Conservation (phyloP, 306 rosid species). For the Astragalus membranaceus region DNA sequence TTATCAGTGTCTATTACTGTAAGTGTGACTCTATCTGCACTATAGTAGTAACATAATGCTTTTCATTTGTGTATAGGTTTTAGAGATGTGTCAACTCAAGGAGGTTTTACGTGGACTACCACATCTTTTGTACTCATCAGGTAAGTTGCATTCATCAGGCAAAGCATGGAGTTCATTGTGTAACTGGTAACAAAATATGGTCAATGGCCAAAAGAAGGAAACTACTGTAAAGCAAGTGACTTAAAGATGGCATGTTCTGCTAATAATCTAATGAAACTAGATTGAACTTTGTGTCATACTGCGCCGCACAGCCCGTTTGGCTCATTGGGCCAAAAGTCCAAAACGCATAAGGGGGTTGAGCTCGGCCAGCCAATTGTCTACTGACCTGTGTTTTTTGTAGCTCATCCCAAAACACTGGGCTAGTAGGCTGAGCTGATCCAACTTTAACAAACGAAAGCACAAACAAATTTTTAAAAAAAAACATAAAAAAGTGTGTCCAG, state of each 20-base stretch:
- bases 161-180: neutral
- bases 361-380: too few relatives aligned
- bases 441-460: too few relatives aligned
- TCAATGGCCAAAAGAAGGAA: neutral
- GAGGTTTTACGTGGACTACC: constrained; percentile 27
- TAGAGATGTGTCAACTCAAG: constrained; percentile 70
- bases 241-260: neutral
- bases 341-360: too few relatives aligned
- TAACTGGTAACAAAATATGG: neutral
- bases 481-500: too few relatives aligned
- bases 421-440: too few relatives aligned
- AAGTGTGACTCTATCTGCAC: too few relatives aligned
- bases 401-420: too few relatives aligned
- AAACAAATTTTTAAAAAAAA: too few relatives aligned
- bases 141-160: constrained; percentile 26
- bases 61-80: constrained; percentile 33
- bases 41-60: neutral
- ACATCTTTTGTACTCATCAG: constrained; percentile 49
- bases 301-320: too few relatives aligned
- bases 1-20: too few relatives aligned
- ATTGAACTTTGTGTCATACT: neutral
- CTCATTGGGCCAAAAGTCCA: too few relatives aligned
- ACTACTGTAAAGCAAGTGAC: neutral
- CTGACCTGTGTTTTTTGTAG: too few relatives aligned
- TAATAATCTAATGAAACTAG: neutral